Evolutionary conservation across 78 protist genomes (phyloP).

Genomic region (Chrysochromulina tobinii): DNA sequence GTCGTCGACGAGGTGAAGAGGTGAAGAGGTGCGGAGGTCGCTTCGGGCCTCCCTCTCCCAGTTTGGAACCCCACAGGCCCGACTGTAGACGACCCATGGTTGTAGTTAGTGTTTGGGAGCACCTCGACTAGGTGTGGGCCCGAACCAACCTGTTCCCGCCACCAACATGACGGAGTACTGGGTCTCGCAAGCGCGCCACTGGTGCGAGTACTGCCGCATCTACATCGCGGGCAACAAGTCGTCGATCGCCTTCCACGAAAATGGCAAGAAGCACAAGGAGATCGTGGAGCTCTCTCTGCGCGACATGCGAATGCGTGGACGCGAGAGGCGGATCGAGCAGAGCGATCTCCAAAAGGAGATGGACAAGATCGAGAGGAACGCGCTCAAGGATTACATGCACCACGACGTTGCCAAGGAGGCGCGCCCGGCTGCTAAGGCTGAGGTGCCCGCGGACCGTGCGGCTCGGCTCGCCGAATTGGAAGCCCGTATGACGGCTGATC

Average conservation of each 20-base stretch:
- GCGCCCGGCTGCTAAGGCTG: neutral
- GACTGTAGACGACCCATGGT: too few relatives aligned
- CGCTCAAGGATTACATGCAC: neutral
- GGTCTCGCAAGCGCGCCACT: slow-evolving; percentile 6
- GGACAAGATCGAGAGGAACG: neutral
- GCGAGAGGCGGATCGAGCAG: neutral
- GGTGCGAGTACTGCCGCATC: slow-evolving; percentile 19
- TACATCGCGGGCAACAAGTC: neutral
- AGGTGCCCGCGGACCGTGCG: neutral
- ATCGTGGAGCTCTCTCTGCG: neutral
- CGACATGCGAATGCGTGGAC: neutral
- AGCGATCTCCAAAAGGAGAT: neutral
- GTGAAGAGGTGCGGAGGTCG: too few relatives aligned
- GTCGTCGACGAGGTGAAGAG: too few relatives aligned
- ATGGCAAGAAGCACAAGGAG: slow-evolving; percentile 8
- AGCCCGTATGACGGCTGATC: neutral
- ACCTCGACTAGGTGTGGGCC: too few relatives aligned
- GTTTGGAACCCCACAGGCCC: too few relatives aligned
- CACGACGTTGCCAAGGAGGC: neutral
- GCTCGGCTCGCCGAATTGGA: neutral
- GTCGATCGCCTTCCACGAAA: slow-evolving; percentile 2
- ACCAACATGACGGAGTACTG: neutral
- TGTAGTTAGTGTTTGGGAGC: too few relatives aligned
- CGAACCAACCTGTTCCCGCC: too few relatives aligned
- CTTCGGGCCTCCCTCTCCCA: too few relatives aligned